Conservation (phyloP, 2,329 filamentous ascomycete genomes). For the Gnomoniopsis smithogilvyi region DNA sequence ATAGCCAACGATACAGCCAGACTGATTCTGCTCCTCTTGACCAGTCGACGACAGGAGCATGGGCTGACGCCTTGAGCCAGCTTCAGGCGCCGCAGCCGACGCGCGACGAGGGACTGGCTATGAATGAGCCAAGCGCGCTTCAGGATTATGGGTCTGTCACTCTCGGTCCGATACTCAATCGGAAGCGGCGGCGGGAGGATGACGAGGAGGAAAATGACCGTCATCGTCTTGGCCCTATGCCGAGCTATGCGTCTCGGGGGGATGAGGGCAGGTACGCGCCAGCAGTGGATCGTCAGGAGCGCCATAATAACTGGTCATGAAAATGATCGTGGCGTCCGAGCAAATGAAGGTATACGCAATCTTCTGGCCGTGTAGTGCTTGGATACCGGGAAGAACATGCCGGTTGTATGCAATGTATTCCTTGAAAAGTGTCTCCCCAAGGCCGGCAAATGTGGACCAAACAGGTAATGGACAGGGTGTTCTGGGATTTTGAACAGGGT, state of each 20-base stretch:
- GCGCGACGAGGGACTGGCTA: conserved; percentile 1
- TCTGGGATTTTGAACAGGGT: background rate
- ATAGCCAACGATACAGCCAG: background rate
- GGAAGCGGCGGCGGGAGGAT: conserved; percentile 13
- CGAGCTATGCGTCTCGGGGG: conserved; percentile 8
- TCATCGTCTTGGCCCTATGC: conserved; percentile 8
- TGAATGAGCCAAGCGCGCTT: background rate
- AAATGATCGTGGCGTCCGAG: background rate
- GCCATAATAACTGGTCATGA: background rate
- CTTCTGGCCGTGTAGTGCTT: background rate
- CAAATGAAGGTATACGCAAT: background rate
- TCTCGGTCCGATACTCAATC: conserved; percentile 10
- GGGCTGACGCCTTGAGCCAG: conserved; percentile 11
- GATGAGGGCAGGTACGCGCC: conserved; percentile 4
- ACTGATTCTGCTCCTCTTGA: conserved; percentile 5
- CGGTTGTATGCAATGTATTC: background rate
- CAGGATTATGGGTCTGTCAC: conserved; percentile 9
- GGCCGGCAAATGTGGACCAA: background rate
- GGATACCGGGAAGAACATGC: background rate
- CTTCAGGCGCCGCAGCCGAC: conserved; percentile 7
- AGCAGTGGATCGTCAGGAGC: conserved; percentile 4
- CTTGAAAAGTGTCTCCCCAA: background rate
- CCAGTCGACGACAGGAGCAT: conserved; percentile 1
- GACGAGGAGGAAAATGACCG: conserved; percentile 7
- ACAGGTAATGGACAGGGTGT: background rate